phyloP scores from a whole-genome alignment of 2,329 filamentous ascomycete species.

The Neonectria hederae region DNA sequence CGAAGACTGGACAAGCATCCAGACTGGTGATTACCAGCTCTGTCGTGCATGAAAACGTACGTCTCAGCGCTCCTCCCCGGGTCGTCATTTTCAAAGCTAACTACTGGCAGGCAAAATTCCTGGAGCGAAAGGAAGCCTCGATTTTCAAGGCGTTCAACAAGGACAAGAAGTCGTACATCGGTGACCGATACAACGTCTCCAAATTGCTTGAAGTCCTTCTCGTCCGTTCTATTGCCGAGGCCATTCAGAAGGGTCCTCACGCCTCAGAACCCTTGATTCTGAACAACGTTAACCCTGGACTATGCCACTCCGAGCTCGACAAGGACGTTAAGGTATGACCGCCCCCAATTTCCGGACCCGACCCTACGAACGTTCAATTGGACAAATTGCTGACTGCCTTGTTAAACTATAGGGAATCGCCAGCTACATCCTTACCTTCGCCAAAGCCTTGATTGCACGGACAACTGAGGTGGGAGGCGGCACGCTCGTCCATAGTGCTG shows the following conservation, averaged over 20 bases:
- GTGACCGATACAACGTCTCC: constrained; percentile 5
- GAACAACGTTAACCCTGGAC: constrained; percentile 42
- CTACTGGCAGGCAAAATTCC: background rate
- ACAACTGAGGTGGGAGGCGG: constrained; percentile 58
- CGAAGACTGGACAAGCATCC: constrained; percentile 44
- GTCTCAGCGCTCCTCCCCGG: background rate
- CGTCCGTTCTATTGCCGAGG: constrained; percentile 30
- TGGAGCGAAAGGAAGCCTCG: background rate
- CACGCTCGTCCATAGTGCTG: constrained; percentile 51
- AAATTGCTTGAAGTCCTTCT: constrained; percentile 40
- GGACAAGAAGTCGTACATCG: background rate
- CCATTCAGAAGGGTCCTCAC: constrained; percentile 27
- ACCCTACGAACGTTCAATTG: too few relatives aligned
- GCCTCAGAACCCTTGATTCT: constrained; percentile 35
- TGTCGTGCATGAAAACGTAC: background rate
- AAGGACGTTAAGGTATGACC: background rate
- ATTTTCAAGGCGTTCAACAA: background rate
- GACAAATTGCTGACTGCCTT: too few relatives aligned
- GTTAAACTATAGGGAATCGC: background rate
- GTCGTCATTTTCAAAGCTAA: background rate
- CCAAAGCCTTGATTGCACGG: constrained; percentile 45
- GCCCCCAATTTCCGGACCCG: background rate
- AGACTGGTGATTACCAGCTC: constrained; percentile 45
- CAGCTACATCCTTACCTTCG: background rate
- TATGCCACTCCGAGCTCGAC: constrained; percentile 22